phyloP scores from a whole-genome alignment of 1,284 basidiomycete species.

The Pholiota adiposa region DNA sequence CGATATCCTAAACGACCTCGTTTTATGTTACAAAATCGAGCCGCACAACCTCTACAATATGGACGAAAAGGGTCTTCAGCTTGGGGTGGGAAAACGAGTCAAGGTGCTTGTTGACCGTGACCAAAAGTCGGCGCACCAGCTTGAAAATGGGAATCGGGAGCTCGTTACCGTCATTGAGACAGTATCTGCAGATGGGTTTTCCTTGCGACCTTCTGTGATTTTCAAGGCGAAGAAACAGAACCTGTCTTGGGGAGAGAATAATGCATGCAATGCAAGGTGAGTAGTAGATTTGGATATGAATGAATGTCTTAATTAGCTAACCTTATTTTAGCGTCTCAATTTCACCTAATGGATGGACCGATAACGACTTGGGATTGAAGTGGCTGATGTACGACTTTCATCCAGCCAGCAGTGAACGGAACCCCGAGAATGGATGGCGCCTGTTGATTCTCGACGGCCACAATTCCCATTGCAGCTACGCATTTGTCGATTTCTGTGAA shows the following conservation, averaged over 20 bases:
- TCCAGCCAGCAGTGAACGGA: conserved; percentile 14
- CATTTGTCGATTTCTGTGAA: conserved; percentile 30
- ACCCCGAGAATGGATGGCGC: conserved; percentile 23
- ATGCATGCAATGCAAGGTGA: conserved; percentile 34
- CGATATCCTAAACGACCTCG: too few species aligned
- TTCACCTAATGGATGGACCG: conserved; percentile 47
- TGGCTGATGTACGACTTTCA: conserved; percentile 43
- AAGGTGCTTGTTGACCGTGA: conserved; percentile 29
- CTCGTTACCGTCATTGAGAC: conserved; percentile 42
- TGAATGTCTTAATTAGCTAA: background rate
- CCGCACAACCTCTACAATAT: background rate
- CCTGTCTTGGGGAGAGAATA: conserved; percentile 29
- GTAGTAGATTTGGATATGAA: background rate
- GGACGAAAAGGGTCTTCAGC: conserved; percentile 1
- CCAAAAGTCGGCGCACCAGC: conserved; percentile 27
- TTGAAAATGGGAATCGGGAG: conserved; percentile 38
- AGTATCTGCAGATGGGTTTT: conserved; percentile 38
- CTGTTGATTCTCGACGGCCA: conserved; percentile 48
- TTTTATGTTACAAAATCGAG: background rate
- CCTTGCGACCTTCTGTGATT: conserved; percentile 34
- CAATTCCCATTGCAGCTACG: conserved; percentile 39
- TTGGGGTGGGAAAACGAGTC: conserved; percentile 31
- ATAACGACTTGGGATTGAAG: conserved; percentile 33
- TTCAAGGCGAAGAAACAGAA: conserved; percentile 31
- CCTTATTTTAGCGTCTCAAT: conserved; percentile 24